These are phyloP conservation scores for Sporothrix dimorphospora DNA, from an alignment of 2,329 filamentous ascomycete genomes.

Conservation along the genomic window DNA sequence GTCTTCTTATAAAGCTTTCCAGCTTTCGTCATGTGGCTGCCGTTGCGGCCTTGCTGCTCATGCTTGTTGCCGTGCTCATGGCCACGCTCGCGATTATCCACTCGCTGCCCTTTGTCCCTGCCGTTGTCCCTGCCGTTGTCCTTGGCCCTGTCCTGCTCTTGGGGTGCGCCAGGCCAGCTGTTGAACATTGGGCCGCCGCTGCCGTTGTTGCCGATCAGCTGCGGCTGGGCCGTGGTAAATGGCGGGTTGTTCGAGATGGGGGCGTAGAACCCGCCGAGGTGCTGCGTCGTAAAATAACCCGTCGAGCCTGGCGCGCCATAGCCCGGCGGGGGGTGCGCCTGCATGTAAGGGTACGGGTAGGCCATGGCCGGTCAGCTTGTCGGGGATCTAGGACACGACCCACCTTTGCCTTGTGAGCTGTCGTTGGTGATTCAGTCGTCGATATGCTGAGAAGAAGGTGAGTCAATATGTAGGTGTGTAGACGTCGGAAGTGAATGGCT, in stretches of 20 bases:
- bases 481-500: background rate
- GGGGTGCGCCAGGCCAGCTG: conserved; percentile 24
- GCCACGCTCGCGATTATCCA: background rate
- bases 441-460: background rate
- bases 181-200: conserved; percentile 19
- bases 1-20: background rate
- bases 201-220: background rate
- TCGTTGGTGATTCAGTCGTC: background rate
- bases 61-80: background rate
- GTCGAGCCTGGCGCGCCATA: conserved; percentile 20
- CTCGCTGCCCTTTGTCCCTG: background rate
- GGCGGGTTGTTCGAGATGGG: conserved; percentile 19
- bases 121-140: too few relatives aligned
- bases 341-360: background rate
- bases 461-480: background rate
- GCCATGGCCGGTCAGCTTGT: background rate
- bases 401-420: background rate
- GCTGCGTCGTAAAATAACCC: conserved; percentile 22
- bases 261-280: conserved; percentile 26
- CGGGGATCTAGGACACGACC: background rate
- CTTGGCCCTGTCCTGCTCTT: background rate
- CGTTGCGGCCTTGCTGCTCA: background rate
- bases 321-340: background rate
- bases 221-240: background rate
- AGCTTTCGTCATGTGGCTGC: background rate